Evolutionary conservation across 306 rosid species (phyloP), one percentile per base, ranked within the genome.

Genomic region (Carpinus viminea): DNA sequence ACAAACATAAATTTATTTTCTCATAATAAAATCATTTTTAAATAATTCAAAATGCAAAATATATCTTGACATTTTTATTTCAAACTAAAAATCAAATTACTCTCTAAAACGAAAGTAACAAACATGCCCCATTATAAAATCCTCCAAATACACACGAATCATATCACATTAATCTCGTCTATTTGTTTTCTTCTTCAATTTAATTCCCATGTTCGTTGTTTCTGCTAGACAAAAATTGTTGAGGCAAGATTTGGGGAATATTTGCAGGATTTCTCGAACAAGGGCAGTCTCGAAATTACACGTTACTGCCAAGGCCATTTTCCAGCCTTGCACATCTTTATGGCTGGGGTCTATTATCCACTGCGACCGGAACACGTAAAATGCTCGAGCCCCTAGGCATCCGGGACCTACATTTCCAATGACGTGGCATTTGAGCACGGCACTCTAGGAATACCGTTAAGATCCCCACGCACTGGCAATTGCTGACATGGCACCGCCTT

Each of bases 221-320:
- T 79, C 51, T 77, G 73, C 41, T 1, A 57, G 86, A 85, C 86
- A 84, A 53, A 76, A 83, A 34, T 61, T 70, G 46, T 47, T 55
- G 45, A 41, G 59, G 72, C 82, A 80, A 80, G 90, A 84, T 85
- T 53, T 71, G 55, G 55, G 71, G 93, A 88, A 91, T 85, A 85
- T 88, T 73, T 78, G 86, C 81, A 72, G 52, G 84, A 82, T 80
- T 78, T 84, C 31, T 12, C n/a, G 36, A 71, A 51, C 56, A 74
- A 69, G 62, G 87, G 18, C 17, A 68, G 36, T 60, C 68, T 47
- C 28, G 61, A 56, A 48, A 68, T 66, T 72, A 59, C 1, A 36
- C 1, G 0, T 48, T 7, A 18, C 65, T 9, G 2, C 17, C 18
- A 1, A 3, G 64, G 26, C 8, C 16, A n/a, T 53, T 28, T 73